phyloP scores from a whole-genome alignment of 2,329 filamentous ascomycete genomes.

The Monilinia aucupariae region DNA sequence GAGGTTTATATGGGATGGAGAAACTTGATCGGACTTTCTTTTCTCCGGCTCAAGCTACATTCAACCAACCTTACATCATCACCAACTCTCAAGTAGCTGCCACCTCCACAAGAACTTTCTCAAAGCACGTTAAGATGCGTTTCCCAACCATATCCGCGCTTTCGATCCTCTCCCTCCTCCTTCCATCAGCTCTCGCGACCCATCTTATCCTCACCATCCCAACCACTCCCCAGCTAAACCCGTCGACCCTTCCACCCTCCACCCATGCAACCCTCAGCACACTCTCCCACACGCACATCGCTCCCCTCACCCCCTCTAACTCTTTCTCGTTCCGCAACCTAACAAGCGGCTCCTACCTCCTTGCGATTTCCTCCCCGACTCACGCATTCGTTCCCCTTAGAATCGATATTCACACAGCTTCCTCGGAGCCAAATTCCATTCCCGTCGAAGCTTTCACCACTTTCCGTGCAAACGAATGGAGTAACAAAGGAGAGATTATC shows the following conservation, averaged over 20 bases:
- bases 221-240: conserved; percentile 29
- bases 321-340: conserved; percentile 74
- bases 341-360: conserved; percentile 68
- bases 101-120: not conserved
- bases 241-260: conserved; percentile 46
- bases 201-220: conserved; percentile 30
- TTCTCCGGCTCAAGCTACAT: conserved; percentile 7
- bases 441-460: conserved; percentile 71
- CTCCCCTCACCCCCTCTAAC: conserved; percentile 62
- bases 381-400: conserved; percentile 73
- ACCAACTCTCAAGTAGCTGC: not conserved
- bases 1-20: not conserved
- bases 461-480: conserved; percentile 84
- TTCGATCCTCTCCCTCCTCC: conserved; percentile 27
- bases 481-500: conserved; percentile 67
- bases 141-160: not conserved
- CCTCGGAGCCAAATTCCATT: conserved; percentile 30
- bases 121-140: conserved; percentile 1
- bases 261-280: conserved; percentile 64
- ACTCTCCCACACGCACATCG: conserved; percentile 43
- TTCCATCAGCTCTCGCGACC: conserved; percentile 36
- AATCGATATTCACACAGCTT: conserved; percentile 57
- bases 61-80: not conserved
- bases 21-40: not conserved
- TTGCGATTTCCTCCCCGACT: conserved; percentile 70